These are phyloP conservation scores for Eragrostis nindensis DNA, from an alignment of 176 grass and related monocot species.

Conservation along the genomic window DNA sequence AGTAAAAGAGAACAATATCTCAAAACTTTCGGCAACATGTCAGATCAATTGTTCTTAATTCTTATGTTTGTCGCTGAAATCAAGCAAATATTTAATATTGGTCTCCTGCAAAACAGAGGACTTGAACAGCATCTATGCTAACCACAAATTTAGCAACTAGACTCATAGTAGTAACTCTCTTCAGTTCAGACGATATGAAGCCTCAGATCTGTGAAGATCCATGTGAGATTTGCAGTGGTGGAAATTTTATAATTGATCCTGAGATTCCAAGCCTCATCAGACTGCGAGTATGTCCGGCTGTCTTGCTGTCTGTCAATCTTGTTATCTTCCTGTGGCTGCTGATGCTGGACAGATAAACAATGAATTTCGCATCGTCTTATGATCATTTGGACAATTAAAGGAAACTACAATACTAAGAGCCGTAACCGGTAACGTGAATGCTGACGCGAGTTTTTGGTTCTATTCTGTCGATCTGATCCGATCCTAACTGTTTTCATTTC, in stretches of 20 bases:
- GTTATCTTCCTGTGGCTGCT: constrained; percentile 41
- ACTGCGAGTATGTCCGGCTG: constrained; percentile 48
- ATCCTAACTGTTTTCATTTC: constrained; percentile 2
- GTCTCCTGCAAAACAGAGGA: not conserved
- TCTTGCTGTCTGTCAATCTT: constrained; percentile 62
- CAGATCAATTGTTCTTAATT: constrained; percentile 14
- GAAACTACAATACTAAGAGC: constrained; percentile 24
- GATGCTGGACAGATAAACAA: constrained; percentile 36
- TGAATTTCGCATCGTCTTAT: constrained; percentile 25
- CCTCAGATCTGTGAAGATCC: constrained; percentile 38
- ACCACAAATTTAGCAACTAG: constrained; percentile 10
- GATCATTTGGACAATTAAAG: constrained; percentile 36
- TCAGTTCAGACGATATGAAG: not conserved
- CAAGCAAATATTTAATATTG: constrained; percentile 8
- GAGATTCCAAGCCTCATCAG: constrained; percentile 56
- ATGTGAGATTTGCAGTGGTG: constrained; percentile 33
- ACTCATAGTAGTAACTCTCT: not conserved
- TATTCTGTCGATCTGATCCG: constrained; percentile 24
- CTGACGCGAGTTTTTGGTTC: constrained; percentile 39
- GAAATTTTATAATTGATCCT: not conserved
- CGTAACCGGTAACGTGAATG: constrained; percentile 48
- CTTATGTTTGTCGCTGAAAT: constrained; percentile 18
- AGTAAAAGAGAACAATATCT: constrained; percentile 3
- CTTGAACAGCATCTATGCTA: constrained; percentile 6
- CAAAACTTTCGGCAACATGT: constrained; percentile 1